Conservation (phyloP, 768 basidiomycete genomes). For the Trametes meyenii region DNA sequence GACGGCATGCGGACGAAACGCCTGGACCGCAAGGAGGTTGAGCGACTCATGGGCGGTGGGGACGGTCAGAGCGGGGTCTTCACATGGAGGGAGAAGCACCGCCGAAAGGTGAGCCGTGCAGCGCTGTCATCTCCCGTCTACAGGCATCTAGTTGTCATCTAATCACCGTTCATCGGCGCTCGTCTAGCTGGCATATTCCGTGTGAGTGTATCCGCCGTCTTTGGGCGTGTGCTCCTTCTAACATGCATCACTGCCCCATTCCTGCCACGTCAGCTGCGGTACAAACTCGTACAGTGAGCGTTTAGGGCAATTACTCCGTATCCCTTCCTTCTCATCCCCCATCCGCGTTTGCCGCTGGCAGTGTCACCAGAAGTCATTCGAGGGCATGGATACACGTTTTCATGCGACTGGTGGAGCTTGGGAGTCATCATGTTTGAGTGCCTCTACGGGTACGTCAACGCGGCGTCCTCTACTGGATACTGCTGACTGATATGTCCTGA, state of each 20-base stretch:
- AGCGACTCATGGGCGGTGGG: constrained; percentile 81
- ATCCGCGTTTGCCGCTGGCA: constrained; percentile 34
- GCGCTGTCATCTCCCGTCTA: constrained; percentile 10
- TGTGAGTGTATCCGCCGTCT: constrained; percentile 53
- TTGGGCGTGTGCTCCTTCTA: constrained; percentile 20
- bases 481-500: constrained; percentile 14
- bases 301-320: constrained; percentile 1
- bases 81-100: constrained; percentile 94
- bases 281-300: constrained; percentile 83
- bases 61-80: constrained; percentile 84
- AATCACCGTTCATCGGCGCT: constrained; percentile 23
- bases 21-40: constrained; percentile 81
- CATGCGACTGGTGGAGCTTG: constrained; percentile 98
- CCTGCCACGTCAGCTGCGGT: constrained; percentile 58
- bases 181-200: constrained; percentile 79
- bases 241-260: constrained; percentile 27
- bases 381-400: constrained; percentile 90
- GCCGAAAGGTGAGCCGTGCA: constrained; percentile 69
- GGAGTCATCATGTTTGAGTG: constrained; percentile 98
- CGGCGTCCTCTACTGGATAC: constrained; percentile 8
- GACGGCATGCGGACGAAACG: constrained; percentile 77
- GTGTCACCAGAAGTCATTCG: constrained; percentile 92
- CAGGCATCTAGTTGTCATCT: constrained; percentile 12
- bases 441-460: constrained; percentile 73
- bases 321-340: background rate